Evolutionary conservation across 169 alveolate species (phyloP), one percentile per base, ranked within the genome.

Genomic region (Babesia sp.): DNA sequence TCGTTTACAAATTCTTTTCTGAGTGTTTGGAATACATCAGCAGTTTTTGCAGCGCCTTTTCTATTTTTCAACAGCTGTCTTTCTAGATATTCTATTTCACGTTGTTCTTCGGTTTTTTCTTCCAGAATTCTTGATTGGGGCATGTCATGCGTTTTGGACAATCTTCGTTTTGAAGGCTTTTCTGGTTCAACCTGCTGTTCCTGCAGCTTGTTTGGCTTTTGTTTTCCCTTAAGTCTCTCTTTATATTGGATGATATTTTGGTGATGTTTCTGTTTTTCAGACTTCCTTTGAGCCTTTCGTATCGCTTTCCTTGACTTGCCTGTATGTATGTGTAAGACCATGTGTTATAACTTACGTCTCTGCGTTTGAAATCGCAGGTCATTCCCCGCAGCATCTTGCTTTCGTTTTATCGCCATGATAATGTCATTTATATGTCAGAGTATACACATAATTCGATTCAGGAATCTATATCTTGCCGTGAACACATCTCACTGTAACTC

Each of bases 201-300:
- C 55, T 22, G 26, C 28, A 24, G 44, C n/a, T 29, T 18, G 54
- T 46, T 16, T 20, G 54, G 41, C 28, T 31, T 48, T 5, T 8
- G n/a, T 33, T 37, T 0, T 33, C n/a, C 36, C 31, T 50, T 60
- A 31, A 61, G 74, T 37, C 80, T 68, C 50, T 83, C 60, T 22
- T 78, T 70, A 75, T 77, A 87, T n/a, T 78, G 81, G n/a, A 83
- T 56, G 60, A 55, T 82, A 31, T 83, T 87, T 48, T 60, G 41
- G 56, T 87, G 87, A 36, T 67, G 72, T 29, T 59, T 69, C 61
- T 63, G 64, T 56, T 86, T 87, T 28, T 59, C 68, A 42, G 72
- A 28, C 84, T 87, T 87, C 31, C 91, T 46, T 58, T 56, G 60
- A 11, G 81, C 84, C 64, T 80, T 87, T 26, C 92, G 70, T 33